These are phyloP conservation scores for Tricholoma sp. DNA, from an alignment of 768 basidiomycete genomes.

Conservation along the genomic window DNA sequence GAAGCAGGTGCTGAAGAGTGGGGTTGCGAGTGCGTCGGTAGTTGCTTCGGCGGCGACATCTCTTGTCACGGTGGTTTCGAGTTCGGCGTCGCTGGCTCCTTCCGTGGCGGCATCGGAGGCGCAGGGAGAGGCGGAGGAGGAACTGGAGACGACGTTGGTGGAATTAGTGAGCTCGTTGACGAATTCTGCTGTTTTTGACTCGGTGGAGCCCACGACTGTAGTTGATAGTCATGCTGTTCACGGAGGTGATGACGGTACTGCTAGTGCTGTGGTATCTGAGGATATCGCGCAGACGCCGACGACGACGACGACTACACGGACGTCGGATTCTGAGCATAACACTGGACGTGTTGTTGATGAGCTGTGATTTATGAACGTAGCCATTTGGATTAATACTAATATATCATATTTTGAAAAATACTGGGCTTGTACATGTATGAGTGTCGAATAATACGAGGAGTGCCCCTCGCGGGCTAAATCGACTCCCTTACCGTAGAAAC, in stretches of 20 bases:
- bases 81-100: not conserved
- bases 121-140: not conserved
- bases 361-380: not conserved
- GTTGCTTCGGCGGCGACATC: not conserved
- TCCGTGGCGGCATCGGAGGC: not conserved
- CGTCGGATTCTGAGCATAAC: not conserved
- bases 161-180: not conserved
- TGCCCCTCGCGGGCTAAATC: too few species aligned
- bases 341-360: not conserved
- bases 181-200: not conserved
- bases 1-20: not conserved
- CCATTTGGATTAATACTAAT: too few species aligned
- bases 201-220: not conserved
- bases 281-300: too few species aligned
- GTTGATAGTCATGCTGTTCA: too few species aligned
- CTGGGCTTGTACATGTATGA: too few species aligned
- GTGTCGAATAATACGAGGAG: too few species aligned
- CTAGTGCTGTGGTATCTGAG: too few species aligned
- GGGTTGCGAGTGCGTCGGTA: not conserved
- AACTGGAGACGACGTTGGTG: not conserved
- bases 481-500: too few species aligned
- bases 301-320: not conserved
- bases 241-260: too few species aligned
- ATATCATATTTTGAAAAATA: too few species aligned
- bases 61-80: conserved; percentile 1